Base-by-base conservation (phyloP, 306 rosid genomes). In the Vigna angularis region DNA sequence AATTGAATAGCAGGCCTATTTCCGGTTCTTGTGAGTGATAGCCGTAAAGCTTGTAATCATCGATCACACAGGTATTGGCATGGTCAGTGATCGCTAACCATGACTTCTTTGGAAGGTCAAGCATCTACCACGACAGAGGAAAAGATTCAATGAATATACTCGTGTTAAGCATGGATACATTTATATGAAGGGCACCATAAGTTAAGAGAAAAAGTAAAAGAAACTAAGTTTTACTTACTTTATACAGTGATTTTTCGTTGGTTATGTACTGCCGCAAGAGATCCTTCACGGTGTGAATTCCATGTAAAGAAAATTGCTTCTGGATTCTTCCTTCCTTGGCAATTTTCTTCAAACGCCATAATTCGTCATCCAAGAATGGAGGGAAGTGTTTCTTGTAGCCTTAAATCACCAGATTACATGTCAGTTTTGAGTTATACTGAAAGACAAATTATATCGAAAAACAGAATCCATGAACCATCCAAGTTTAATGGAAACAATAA, bases 321-420 rank as follows among this genome's bases (percentile, higher is more conserved):
- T 81, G 88, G 65, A 58, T 12, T 30, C 10, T 6, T 5, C 97
- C 96, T 1, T 72, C 84, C 75, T 81, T 86, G 1, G 86, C 80
- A 38, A 93, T 89, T 69, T n/a, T 82, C 81, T 59, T 75, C 87
- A 93, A 83, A 47, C 96, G 92, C 92, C 91, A 93, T 22, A 87
- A 3, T 20, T 87, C 85, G 44, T 92, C 97, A 0, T 70, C 22
- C 85, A 86, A 82, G 15, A 1, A 30, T 34, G 97, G 96, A 63
- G 92, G 93, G 74, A 71, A 16, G 72, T 86, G 91, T 26, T 93
- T 93, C 87, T 64, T 74, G 72, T 87, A 82, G 34, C 34, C 97
- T 93, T 84, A 34, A 85, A 72, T 5, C 69, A 82, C 47, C 32
- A 77, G 76, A 73, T 30, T 12, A 6, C 47, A 10, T 30, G 78